phyloP scores from a whole-genome alignment of 2,329 filamentous ascomycete genomes.

The Trichophyton verrucosum region DNA sequence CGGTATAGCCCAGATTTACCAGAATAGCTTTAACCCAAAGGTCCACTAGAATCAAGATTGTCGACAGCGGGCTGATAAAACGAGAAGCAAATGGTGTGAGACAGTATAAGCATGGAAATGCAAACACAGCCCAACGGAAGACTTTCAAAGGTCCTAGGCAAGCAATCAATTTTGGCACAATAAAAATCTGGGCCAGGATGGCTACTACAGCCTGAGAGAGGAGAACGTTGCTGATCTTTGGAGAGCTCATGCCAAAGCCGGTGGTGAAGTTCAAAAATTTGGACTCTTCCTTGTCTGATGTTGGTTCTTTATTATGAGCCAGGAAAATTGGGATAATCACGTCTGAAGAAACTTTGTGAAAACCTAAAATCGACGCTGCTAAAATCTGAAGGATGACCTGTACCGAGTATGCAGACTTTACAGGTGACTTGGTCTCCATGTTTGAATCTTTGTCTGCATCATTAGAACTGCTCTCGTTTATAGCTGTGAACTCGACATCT shows the following conservation, averaged over 20 bases:
- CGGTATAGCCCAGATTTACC: not conserved
- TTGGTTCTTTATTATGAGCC: not conserved
- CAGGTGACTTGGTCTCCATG: not conserved
- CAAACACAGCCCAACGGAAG: conserved; percentile 1
- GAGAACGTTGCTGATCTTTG: conserved; percentile 6
- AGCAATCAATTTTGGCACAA: conserved; percentile 4
- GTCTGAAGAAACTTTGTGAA: conserved; percentile 8
- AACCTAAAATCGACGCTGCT: conserved; percentile 6
- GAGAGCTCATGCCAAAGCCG: conserved; percentile 7
- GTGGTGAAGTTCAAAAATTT: not conserved
- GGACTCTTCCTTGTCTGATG: not conserved
- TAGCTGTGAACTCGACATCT: not conserved
- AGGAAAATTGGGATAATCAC: conserved; percentile 8
- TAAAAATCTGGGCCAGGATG: conserved; percentile 2
- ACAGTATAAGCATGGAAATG: not conserved
- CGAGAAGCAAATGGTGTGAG: not conserved
- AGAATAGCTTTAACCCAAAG: not conserved
- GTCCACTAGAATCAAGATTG: not conserved
- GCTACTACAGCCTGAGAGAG: conserved; percentile 8
- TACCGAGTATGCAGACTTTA: not conserved
- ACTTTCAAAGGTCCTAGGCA: conserved; percentile 4
- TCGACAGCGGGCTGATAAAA: not conserved
- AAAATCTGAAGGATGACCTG: conserved; percentile 10
- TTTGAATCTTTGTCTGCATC: not conserved
- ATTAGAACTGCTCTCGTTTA: not conserved